Evolutionary conservation across 2,329 filamentous ascomycete species (phyloP).

Genomic region (Aureobasidium uvarum): DNA sequence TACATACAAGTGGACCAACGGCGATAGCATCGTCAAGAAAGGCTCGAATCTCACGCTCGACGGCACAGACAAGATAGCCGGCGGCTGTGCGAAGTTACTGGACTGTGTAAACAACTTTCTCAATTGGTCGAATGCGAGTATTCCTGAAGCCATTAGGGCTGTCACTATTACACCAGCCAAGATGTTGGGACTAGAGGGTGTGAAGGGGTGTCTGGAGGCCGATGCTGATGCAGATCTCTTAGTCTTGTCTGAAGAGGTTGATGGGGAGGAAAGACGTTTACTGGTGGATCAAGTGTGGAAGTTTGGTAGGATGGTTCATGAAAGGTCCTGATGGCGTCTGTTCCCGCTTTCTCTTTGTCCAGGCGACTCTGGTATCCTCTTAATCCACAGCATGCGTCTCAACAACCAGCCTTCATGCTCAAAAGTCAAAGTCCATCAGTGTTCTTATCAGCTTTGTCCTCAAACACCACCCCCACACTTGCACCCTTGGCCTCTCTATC

Average conservation of each 20-base stretch:
- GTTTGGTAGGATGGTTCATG: constrained; percentile 61
- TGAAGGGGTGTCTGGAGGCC: constrained; percentile 60
- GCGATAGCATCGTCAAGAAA: constrained; percentile 64
- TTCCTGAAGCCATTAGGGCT: constrained; percentile 67
- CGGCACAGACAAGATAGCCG: constrained; percentile 75
- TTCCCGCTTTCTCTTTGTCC: neutral
- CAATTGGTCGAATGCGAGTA: constrained; percentile 66
- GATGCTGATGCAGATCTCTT: constrained; percentile 59
- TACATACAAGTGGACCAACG: constrained; percentile 81
- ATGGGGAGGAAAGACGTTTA: constrained; percentile 50
- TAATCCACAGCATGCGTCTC: too few species aligned
- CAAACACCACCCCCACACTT: too few species aligned
- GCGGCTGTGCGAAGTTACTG: constrained; percentile 58
- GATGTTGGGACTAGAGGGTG: constrained; percentile 66
- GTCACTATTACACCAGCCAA: constrained; percentile 74
- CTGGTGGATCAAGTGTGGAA: constrained; percentile 78
- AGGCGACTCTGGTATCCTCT: neutral
- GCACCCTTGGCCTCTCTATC: neutral
- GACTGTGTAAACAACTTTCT: constrained; percentile 82
- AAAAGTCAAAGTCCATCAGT: too few species aligned
- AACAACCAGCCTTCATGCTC: too few species aligned
- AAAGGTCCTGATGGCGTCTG: constrained; percentile 21
- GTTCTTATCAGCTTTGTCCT: neutral
- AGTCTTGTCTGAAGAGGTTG: constrained; percentile 59
- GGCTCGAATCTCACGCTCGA: constrained; percentile 72